phyloP scores from a whole-genome alignment of 768 basidiomycete species.

The Russula sp. region DNA sequence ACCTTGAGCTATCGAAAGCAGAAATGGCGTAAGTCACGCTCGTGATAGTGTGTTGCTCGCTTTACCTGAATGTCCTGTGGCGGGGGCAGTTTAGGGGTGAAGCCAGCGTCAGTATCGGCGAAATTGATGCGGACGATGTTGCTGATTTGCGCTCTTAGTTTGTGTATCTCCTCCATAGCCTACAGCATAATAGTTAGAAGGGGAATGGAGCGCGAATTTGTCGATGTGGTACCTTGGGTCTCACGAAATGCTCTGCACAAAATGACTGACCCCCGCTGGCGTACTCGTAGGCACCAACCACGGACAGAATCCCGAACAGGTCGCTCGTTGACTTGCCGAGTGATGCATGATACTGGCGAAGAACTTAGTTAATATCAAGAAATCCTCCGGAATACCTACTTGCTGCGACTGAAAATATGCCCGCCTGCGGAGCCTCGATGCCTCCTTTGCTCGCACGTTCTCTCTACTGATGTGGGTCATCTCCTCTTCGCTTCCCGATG shows the following conservation, averaged over 20 bases:
- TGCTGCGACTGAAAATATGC: constrained; percentile 78
- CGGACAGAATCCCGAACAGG: constrained; percentile 78
- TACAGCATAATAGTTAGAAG: constrained; percentile 26
- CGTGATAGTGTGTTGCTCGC: neutral
- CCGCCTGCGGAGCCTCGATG: constrained; percentile 53
- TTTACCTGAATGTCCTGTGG: constrained; percentile 72
- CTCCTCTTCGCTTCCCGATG: constrained; percentile 35
- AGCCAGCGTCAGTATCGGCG: constrained; percentile 50
- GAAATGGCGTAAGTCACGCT: neutral
- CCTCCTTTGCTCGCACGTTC: constrained; percentile 46
- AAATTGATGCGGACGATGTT: constrained; percentile 79
- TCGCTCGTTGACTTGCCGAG: constrained; percentile 81
- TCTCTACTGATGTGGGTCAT: constrained; percentile 41
- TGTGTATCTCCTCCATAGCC: constrained; percentile 99
- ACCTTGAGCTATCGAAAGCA: constrained; percentile 64
- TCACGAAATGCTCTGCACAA: constrained; percentile 84
- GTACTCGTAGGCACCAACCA: constrained; percentile 96
- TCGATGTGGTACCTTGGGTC: constrained; percentile 59
- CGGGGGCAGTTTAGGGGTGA: constrained; percentile 59
- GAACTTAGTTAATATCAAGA: neutral
- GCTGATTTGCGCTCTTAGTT: constrained; percentile 83
- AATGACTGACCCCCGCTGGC: constrained; percentile 74
- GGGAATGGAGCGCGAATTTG: neutral
- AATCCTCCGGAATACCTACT: constrained; percentile 35
- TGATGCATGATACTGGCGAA: constrained; percentile 60